phyloP scores from a whole-genome alignment of 2,329 filamentous ascomycete genomes.

The Colletotrichum destructivum region DNA sequence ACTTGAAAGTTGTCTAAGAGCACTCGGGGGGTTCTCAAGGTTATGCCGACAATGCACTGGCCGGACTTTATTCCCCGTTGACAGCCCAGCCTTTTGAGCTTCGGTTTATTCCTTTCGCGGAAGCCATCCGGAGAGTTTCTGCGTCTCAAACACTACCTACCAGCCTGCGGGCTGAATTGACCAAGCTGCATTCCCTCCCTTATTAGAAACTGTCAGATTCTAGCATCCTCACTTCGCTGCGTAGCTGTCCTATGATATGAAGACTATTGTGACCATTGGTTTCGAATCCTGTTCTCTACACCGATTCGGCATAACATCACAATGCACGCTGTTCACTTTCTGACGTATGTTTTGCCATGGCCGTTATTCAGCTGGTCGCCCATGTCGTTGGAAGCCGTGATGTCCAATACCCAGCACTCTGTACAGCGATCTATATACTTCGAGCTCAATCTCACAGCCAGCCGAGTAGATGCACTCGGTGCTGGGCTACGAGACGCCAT shows the following conservation, averaged over 20 bases:
- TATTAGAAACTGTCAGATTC: too few species aligned
- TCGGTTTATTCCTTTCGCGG: neutral
- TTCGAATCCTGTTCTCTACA: too few species aligned
- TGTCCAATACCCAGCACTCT: too few species aligned
- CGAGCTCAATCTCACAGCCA: constrained; percentile 18
- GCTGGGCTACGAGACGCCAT: constrained; percentile 10
- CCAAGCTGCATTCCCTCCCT: too few species aligned
- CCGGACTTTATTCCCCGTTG: constrained; percentile 6
- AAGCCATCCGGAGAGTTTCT: too few species aligned
- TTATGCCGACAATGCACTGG: neutral
- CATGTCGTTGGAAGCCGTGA: neutral
- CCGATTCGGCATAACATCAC: too few species aligned
- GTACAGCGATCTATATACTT: neutral
- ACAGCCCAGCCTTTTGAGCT: neutral
- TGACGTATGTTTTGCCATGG: neutral
- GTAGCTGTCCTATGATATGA: too few species aligned
- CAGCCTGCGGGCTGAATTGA: too few species aligned
- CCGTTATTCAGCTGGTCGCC: constrained; percentile 1
- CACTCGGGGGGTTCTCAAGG: neutral
- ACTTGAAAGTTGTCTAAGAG: neutral
- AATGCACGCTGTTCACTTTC: too few species aligned
- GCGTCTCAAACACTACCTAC: too few species aligned
- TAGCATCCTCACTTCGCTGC: too few species aligned
- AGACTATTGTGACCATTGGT: too few species aligned
- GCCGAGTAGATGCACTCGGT: constrained; percentile 8